A percentile compares a stretch with the other conserved stretches of the same genome.
Conservation (phyloP, 306 rosid species). For the Nissolia schottii region DNA sequence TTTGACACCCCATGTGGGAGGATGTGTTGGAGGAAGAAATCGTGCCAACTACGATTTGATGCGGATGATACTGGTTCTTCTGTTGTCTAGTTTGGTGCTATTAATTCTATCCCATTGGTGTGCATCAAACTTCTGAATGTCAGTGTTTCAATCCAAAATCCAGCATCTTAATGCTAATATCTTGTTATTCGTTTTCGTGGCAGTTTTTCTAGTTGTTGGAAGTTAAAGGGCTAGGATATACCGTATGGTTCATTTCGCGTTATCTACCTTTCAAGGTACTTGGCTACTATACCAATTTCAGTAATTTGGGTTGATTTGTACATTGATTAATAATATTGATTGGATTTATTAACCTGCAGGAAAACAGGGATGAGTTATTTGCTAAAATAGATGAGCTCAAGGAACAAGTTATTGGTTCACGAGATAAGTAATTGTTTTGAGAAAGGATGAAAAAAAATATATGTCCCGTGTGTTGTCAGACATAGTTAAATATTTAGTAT, state of each 20-base stretch:
- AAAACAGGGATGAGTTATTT: slow-evolving; percentile 68
- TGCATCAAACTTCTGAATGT: not conserved
- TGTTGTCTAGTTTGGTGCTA: slow-evolving; percentile 61
- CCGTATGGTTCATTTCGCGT: slow-evolving; percentile 74
- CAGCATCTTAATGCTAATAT: not conserved
- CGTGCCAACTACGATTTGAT: slow-evolving; percentile 64
- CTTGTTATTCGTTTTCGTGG: not conserved
- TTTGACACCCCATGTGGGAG: no score
- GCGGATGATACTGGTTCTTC: slow-evolving; percentile 32
- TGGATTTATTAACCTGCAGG: slow-evolving; percentile 39
- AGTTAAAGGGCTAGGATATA: slow-evolving; percentile 73
- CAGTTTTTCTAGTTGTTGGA: slow-evolving; percentile 87
- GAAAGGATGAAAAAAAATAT: not conserved
- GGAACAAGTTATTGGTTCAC: slow-evolving; percentile 59
- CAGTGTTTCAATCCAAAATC: not conserved
- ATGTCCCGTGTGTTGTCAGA: no score
- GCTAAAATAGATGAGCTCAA: slow-evolving; percentile 63
- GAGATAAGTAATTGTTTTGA: slow-evolving; percentile 33
- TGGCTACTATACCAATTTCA: not conserved
- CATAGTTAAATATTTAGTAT: no score
- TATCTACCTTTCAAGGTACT: slow-evolving; percentile 79
- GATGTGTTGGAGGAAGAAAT: no score
- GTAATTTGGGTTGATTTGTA: not conserved
- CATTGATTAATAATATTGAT: not conserved
- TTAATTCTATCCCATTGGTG: slow-evolving; percentile 85